These are phyloP conservation scores for Backusella luteola DNA, from an alignment of 192 early-diverging fungal genomes.

Conservation along the genomic window DNA sequence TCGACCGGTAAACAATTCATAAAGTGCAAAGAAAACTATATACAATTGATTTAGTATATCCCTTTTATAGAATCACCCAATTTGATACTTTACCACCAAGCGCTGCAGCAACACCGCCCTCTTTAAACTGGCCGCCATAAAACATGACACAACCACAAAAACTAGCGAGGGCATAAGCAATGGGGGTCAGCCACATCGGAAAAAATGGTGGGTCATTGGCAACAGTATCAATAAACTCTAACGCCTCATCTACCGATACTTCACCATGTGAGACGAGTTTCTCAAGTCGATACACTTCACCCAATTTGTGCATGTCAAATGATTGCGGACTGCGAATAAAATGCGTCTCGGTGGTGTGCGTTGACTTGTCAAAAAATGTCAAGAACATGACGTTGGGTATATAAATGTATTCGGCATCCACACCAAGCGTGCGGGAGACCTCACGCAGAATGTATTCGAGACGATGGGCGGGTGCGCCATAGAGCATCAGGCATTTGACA, in stretches of 20 bases:
- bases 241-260: conserved; percentile 60
- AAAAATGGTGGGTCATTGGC: conserved; percentile 51
- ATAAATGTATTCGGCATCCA: conserved; percentile 64
- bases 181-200: conserved; percentile 54
- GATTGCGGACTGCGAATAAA: conserved; percentile 57
- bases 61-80: no score
- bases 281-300: conserved; percentile 58
- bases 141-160: conserved; percentile 65
- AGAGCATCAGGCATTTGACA: conserved; percentile 65
- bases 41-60: background rate
- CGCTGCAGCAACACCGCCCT: conserved; percentile 55
- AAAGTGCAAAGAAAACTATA: conserved; percentile 24
- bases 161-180: conserved; percentile 51
- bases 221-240: conserved; percentile 59
- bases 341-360: conserved; percentile 72
- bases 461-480: conserved; percentile 65
- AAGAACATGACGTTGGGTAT: conserved; percentile 72
- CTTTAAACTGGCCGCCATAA: conserved; percentile 67
- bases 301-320: conserved; percentile 68
- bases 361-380: conserved; percentile 67
- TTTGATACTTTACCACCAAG: conserved; percentile 33
- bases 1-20: conserved; percentile 53
- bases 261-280: conserved; percentile 61
- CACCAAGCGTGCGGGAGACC: conserved; percentile 57
- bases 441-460: conserved; percentile 64